A percentile compares a stretch with the other conserved stretches of the same genome.
phyloP scores from a whole-genome alignment of 768 basidiomycete species.

The Strobilomyces confusus region DNA sequence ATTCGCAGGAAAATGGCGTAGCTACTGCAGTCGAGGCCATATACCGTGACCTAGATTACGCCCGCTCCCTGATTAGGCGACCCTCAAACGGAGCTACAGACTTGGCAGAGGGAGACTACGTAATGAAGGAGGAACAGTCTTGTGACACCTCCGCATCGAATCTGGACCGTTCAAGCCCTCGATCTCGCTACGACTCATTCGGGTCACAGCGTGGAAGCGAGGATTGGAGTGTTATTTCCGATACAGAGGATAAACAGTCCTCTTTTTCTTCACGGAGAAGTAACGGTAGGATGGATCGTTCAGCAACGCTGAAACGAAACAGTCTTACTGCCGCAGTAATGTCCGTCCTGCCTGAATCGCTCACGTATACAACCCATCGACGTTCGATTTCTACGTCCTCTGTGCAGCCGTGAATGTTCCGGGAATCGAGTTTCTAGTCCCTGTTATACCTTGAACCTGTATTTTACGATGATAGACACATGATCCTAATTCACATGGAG shows the following conservation, averaged over 20 bases:
- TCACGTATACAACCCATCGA: slow-evolving; percentile 40
- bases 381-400: slow-evolving; percentile 36
- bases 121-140: slow-evolving; percentile 32
- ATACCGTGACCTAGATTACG: slow-evolving; percentile 95
- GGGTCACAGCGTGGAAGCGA: slow-evolving; percentile 63
- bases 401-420: slow-evolving; percentile 17
- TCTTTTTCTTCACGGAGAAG: slow-evolving; percentile 52
- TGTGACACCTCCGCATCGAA: slow-evolving; percentile 26
- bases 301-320: slow-evolving; percentile 50
- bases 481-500: slow-evolving; percentile 21
- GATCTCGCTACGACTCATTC: slow-evolving; percentile 52
- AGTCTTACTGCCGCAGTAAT: slow-evolving; percentile 60
- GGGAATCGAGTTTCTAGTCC: background rate
- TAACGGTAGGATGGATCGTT: slow-evolving; percentile 33
- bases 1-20: slow-evolving; percentile 88
- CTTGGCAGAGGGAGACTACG: slow-evolving; percentile 7
- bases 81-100: slow-evolving; percentile 26
- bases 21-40: slow-evolving; percentile 90
- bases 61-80: slow-evolving; percentile 79
- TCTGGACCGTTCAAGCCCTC: slow-evolving; percentile 31
- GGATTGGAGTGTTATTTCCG: slow-evolving; percentile 87
- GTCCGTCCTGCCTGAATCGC: slow-evolving; percentile 56
- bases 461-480: slow-evolving; percentile 7
- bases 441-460: slow-evolving; percentile 5
- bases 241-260: slow-evolving; percentile 58